Evolutionary conservation across 176 grass and related monocot genomes (phyloP).

Genomic region (Oryza meridionalis): DNA sequence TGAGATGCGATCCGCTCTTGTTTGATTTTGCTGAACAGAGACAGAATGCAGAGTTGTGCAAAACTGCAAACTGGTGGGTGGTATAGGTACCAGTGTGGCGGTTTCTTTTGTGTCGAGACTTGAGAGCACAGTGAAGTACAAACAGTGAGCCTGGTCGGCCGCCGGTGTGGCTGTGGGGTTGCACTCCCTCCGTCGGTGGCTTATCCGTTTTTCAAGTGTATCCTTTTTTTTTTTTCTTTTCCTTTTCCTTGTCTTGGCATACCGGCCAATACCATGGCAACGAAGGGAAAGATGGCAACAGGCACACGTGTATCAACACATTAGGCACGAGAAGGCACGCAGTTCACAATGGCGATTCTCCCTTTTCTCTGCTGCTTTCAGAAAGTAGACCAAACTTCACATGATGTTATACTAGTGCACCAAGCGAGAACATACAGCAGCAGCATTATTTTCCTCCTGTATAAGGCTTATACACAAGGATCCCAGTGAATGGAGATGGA

Average conservation of each 20-base stretch:
- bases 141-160: neutral
- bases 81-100: no score
- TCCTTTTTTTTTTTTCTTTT: no score
- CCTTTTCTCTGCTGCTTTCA: neutral
- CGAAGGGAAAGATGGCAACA: neutral
- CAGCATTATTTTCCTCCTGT: no score
- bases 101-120: no score
- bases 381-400: neutral
- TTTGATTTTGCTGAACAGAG: no score
- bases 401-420: neutral
- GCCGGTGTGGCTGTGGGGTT: no score
- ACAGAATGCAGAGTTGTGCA: no score
- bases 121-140: neutral
- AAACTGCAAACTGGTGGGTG: no score
- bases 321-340: conserved; percentile 13
- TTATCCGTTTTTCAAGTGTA: no score
- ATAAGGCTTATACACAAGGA: neutral
- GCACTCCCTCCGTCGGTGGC: no score
- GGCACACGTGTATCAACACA: neutral
- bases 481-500: neutral
- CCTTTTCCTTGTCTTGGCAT: neutral
- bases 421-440: neutral
- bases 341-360: neutral
- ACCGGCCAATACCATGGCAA: neutral
- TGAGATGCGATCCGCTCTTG: neutral